Base-by-base conservation (phyloP, 441 rosid species). In the Cnidoscolus chayamansa region DNA sequence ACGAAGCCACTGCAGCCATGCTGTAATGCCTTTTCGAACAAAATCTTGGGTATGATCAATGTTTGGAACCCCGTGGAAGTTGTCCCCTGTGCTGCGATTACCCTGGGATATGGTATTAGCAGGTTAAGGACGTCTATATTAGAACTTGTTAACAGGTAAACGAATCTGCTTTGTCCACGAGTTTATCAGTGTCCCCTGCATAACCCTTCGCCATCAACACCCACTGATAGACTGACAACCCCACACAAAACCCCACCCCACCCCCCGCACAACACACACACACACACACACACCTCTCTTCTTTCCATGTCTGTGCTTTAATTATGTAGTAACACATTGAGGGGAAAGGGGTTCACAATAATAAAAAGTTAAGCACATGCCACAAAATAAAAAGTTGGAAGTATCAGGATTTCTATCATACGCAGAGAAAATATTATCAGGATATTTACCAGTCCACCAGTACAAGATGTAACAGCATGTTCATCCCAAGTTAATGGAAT, bases 21-120 rank as follows among this genome's bases (percentile, higher is more conserved):
- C 84, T 32, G 76, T 83, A 56, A 90, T 85, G 85, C 92, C 99
- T 79, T 86, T 92, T 59, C 93, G 85, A 66, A 92, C 99, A 86
- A 94, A 92, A 56, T 83, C 78, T 76, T 94, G 97, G 75, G 81
- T 84, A 55, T 94, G 97, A 79, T 94, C 99, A 79, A 94, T 81
- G 85, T 94, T 92, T 72, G 99, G 99, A 79, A 90, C 93, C 50
- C 96, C 96, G 53, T 86, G 73, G 80, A 94, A 94, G 79, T 92
- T 92, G 84, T 89, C 94, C 31, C 97, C 97, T 0, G 93, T 90
- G 85, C 99, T 94, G 71, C 76, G 68, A 65, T 81, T 87, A 65
- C 97, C 98, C 99, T 92, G 76, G 50, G 67, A 76, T 32, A 31
- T 49, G 66, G 3, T 2, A 75, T 45, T 66, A 47, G 63, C 53